phyloP scores from a whole-genome alignment of 2,329 filamentous ascomycete species.

The Ophiosphaerella herpotricha region DNA sequence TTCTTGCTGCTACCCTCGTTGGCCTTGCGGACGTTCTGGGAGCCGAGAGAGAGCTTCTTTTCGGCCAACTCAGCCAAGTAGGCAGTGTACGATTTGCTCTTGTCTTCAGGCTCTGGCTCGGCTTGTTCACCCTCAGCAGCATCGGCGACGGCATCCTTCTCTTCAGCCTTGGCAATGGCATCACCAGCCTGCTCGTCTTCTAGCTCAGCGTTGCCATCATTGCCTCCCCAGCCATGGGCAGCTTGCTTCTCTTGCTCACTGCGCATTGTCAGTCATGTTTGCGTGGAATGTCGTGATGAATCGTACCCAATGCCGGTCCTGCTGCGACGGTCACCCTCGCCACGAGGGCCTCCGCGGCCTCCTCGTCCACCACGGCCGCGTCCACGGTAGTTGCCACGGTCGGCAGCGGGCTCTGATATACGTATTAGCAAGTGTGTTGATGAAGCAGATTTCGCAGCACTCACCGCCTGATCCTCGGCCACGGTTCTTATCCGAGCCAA shows the following conservation, averaged over 20 bases:
- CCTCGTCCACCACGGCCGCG: slow-evolving; percentile 55
- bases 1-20: slow-evolving; percentile 96
- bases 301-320: slow-evolving; percentile 64
- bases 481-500: slow-evolving; percentile 82
- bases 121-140: slow-evolving; percentile 49
- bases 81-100: slow-evolving; percentile 85
- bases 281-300: not conserved
- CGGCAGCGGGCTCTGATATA: slow-evolving; percentile 23
- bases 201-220: slow-evolving; percentile 80
- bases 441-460: slow-evolving; percentile 8
- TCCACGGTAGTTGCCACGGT: slow-evolving; percentile 44
- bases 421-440: slow-evolving; percentile 10
- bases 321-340: slow-evolving; percentile 66
- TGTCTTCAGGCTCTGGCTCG: slow-evolving; percentile 71
- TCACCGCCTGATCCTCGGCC: slow-evolving; percentile 58
- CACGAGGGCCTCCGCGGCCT: slow-evolving; percentile 50
- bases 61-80: slow-evolving; percentile 79
- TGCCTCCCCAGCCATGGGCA: slow-evolving; percentile 85
- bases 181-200: slow-evolving; percentile 92
- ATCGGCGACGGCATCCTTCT: slow-evolving; percentile 63
- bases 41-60: slow-evolving; percentile 75
- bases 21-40: slow-evolving; percentile 77
- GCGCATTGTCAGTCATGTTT: slow-evolving; percentile 17
- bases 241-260: slow-evolving; percentile 86
- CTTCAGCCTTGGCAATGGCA: slow-evolving; percentile 82